Evolutionary conservation across 768 basidiomycete genomes (phyloP), one percentile per base, ranked within the genome.

Genomic region (Pisolithus tinctorius): DNA sequence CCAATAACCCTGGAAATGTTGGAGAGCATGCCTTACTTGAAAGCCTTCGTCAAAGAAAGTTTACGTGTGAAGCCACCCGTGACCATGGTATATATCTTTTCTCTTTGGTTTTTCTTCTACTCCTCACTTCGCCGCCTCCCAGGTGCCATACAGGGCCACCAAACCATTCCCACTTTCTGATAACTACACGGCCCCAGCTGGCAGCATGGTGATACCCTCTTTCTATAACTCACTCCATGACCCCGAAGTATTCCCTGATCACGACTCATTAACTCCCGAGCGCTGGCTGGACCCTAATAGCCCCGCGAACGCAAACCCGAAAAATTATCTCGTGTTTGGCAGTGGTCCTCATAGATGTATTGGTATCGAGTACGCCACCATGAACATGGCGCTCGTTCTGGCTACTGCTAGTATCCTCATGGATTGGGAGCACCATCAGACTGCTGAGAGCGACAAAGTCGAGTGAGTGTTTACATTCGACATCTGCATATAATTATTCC

Each of bases 261-360:
- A 94, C 11, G 88, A 93, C 34, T 64, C 67, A 45, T 84, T 97
- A 68, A 53, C 73, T 13, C 96, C 96, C 7, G 94, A 97, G 63
- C 84, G 96, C 51, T 99, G 93, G 93, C 75, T 99, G 46, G 89
- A 95, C 62, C 77, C 85, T 29, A 67, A 81, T n/a, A 78, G 83
- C 55, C 69, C 77, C 14, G 93, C 95, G 47, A 87, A 86, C 66
- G 70, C 76, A 49, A 88, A 89, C 66, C 93, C 95, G 37, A 86
- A 89, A 71, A 96, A 98, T 72, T 99, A 91, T 68, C 83, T 99
- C 55, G 90, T 97, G 27, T 98, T 93, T 68, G 95, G 96, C 39
- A 83, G 82, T 55, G 94, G 94, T 6, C 93, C 93, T 48, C 93
- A 97, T 71, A 81, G 82, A 57, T 94, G 93, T 68, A 92, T 96